Conservation (phyloP, 805 yeast species). For the Zygoascus biomembranicola region DNA sequence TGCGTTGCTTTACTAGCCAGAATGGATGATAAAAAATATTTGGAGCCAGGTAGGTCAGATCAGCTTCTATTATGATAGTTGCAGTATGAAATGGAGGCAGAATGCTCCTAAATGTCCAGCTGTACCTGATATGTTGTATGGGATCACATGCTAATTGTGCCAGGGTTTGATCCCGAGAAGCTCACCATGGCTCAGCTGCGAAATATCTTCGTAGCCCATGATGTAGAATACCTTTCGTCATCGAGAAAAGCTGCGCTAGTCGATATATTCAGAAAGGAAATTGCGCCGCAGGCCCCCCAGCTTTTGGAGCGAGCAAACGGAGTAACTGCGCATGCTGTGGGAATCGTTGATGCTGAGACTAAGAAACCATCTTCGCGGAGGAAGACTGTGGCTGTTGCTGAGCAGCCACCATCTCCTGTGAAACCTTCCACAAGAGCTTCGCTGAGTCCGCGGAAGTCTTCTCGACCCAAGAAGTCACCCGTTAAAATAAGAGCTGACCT, state of each 20-base stretch:
- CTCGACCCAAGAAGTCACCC: constrained; percentile 2
- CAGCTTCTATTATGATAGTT: background rate
- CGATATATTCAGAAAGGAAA: constrained; percentile 45
- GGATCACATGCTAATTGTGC: no score
- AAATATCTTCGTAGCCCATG: constrained; percentile 52
- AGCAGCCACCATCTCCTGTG: constrained; percentile 13
- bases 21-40: constrained; percentile 6
- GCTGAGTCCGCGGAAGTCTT: constrained; percentile 4
- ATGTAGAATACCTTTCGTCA: constrained; percentile 44
- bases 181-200: constrained; percentile 66
- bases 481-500: background rate
- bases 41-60: constrained; percentile 11
- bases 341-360: constrained; percentile 33
- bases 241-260: constrained; percentile 65
- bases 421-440: constrained; percentile 1
- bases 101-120: background rate
- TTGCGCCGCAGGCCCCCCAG: constrained; percentile 41
- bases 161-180: constrained; percentile 59
- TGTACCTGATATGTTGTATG: no score
- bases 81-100: background rate
- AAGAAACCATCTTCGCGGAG: constrained; percentile 10
- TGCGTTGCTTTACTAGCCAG: no score
- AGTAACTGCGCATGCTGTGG: constrained; percentile 30
- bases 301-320: constrained; percentile 26
- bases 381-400: background rate